Evolutionary conservation across 257 asterid genomes (phyloP).

Genomic region (Oldenlandia corymbosa): DNA sequence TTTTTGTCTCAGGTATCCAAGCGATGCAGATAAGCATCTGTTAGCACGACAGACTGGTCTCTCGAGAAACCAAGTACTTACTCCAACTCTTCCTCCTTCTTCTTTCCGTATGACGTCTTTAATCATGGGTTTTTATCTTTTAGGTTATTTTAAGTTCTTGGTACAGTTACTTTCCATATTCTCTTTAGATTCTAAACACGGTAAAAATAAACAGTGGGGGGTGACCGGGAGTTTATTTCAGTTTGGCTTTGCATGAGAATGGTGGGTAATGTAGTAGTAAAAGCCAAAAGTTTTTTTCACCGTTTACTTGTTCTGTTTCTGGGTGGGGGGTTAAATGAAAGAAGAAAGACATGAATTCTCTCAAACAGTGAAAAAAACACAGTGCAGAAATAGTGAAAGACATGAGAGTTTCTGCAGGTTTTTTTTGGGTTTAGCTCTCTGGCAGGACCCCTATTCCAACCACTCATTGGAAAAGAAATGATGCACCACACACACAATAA

Average conservation of each 20-base stretch:
- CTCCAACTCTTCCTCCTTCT: not conserved
- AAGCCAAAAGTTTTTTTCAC: constrained; percentile 14
- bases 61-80: constrained; percentile 82
- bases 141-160: too few species aligned
- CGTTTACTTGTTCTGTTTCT: constrained; percentile 8
- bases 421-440: constrained; percentile 22
- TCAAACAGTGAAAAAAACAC: constrained; percentile 39
- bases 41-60: constrained; percentile 98
- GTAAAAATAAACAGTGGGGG: not conserved
- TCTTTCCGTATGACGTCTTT: not conserved
- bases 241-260: constrained; percentile 19
- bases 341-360: constrained; percentile 47
- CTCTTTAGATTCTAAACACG: not conserved
- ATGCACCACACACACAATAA: constrained; percentile 2
- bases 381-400: constrained; percentile 38
- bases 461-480: not conserved
- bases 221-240: not conserved
- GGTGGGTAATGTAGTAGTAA: constrained; percentile 12
- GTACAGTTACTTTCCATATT: not conserved
- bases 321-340: constrained; percentile 21
- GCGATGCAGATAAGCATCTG: constrained; percentile 99
- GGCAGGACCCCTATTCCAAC: constrained; percentile 11
- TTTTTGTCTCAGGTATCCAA: constrained; percentile 99
- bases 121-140: not conserved
- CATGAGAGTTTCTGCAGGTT: constrained; percentile 59